These are phyloP conservation scores for Dendrostoma leiphaemia DNA, from an alignment of 2,329 filamentous ascomycete species.

Conservation along the genomic window DNA sequence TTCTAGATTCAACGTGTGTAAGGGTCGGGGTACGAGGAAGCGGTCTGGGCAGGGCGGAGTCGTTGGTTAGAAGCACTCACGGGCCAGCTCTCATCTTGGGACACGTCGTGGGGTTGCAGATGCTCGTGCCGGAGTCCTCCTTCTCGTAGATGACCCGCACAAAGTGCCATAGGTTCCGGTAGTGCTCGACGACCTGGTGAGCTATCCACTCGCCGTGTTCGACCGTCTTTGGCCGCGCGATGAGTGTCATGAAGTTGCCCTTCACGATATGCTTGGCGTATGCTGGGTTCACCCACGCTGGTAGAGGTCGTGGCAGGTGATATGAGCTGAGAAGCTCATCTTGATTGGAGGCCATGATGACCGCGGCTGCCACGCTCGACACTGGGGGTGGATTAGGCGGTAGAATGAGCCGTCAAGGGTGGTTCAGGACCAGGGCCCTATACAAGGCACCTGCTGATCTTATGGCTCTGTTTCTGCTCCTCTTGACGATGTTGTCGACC, in stretches of 20 bases:
- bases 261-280: constrained; percentile 79
- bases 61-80: no score
- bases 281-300: constrained; percentile 64
- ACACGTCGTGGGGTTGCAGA: constrained; percentile 76
- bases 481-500: neutral
- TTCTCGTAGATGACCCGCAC: constrained; percentile 76
- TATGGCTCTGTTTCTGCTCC: neutral
- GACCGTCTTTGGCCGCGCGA: constrained; percentile 78
- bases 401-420: no score
- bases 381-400: no score
- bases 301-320: constrained; percentile 39
- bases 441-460: neutral
- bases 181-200: constrained; percentile 85
- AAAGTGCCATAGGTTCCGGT: constrained; percentile 76
- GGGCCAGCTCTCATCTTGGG: constrained; percentile 83
- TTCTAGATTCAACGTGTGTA: constrained; percentile 37
- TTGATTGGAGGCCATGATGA: constrained; percentile 28
- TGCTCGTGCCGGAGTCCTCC: constrained; percentile 65
- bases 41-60: no score
- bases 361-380: constrained; percentile 19
- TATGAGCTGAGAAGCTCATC: constrained; percentile 28
- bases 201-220: constrained; percentile 86
- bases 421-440: no score
- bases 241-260: constrained; percentile 87
- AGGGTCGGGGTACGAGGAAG: neutral